Evolutionary conservation across 768 basidiomycete species (phyloP).

Genomic region (Mycena epipterygia): DNA sequence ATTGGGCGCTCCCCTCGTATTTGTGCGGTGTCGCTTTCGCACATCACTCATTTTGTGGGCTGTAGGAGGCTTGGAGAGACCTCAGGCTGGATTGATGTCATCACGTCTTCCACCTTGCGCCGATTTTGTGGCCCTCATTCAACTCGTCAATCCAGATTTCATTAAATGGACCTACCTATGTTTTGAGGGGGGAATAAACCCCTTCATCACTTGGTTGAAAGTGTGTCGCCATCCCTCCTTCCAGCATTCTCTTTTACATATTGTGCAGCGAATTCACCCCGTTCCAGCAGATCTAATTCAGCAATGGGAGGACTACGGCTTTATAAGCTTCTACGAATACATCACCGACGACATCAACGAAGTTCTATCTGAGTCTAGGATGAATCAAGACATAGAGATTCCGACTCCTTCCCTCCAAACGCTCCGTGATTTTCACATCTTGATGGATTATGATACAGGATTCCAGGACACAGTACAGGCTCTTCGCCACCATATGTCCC

Average conservation of each 20-base stretch:
- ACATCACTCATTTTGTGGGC: neutral
- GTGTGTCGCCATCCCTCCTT: neutral
- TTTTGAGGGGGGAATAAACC: neutral
- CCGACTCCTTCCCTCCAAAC: neutral
- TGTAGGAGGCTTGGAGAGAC: neutral
- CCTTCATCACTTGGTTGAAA: neutral
- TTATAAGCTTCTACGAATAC: neutral
- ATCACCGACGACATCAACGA: neutral
- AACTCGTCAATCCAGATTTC: neutral
- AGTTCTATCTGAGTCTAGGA: too few relatives aligned
- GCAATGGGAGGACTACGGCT: neutral
- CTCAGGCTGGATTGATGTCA: neutral
- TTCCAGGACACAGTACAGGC: neutral
- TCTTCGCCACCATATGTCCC: neutral
- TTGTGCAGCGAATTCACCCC: neutral
- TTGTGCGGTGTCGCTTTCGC: neutral
- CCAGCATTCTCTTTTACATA: neutral
- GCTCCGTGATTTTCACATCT: neutral
- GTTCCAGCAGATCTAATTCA: neutral
- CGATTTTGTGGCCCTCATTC: neutral
- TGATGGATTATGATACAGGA: neutral
- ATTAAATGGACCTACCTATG: neutral
- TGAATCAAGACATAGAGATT: too few relatives aligned
- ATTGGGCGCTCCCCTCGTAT: neutral
- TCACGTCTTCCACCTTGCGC: neutral